Conservation (phyloP, 768 basidiomycete species). For the Serendipita indica region DNA sequence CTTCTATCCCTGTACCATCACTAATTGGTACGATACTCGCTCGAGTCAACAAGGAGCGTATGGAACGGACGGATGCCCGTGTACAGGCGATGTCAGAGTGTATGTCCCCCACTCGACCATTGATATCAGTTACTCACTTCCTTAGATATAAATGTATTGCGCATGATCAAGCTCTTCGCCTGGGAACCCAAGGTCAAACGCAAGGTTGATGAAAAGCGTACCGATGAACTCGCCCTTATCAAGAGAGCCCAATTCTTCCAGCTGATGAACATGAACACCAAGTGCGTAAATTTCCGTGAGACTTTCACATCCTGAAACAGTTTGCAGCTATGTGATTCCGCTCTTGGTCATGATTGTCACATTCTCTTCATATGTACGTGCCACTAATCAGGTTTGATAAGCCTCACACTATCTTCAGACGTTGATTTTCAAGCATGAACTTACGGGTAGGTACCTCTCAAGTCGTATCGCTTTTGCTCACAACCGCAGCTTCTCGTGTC, state of each 20-base stretch:
- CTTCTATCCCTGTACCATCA: slow-evolving; percentile 44
- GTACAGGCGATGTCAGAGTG: slow-evolving; percentile 49
- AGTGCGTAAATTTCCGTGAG: slow-evolving; percentile 22
- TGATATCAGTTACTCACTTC: slow-evolving; percentile 8
- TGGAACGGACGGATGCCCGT: slow-evolving; percentile 43
- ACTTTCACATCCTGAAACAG: background rate
- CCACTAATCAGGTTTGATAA: background rate
- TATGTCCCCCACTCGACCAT: slow-evolving; percentile 20
- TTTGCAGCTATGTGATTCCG: slow-evolving; percentile 40
- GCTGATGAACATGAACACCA: slow-evolving; percentile 30
- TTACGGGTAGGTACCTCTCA: slow-evolving; percentile 19
- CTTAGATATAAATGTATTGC: slow-evolving; percentile 38
- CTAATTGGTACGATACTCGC: slow-evolving; percentile 36
- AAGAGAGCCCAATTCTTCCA: slow-evolving; percentile 39
- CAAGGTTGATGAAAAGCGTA: slow-evolving; percentile 40
- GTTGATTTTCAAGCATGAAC: slow-evolving; percentile 24
- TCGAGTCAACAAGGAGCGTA: slow-evolving; percentile 32
- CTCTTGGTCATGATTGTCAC: slow-evolving; percentile 51
- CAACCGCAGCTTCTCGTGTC: slow-evolving; percentile 30
- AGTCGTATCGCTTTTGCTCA: slow-evolving; percentile 19
- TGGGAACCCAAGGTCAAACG: slow-evolving; percentile 34
- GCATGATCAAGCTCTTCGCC: slow-evolving; percentile 60
- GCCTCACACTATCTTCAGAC: slow-evolving; percentile 17
- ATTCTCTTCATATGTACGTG: slow-evolving; percentile 41
- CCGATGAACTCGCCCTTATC: slow-evolving; percentile 42